These are phyloP conservation scores for Sarocladiaceae sp. DNA, from an alignment of 2,329 filamentous ascomycete species.

Conservation along the genomic window DNA sequence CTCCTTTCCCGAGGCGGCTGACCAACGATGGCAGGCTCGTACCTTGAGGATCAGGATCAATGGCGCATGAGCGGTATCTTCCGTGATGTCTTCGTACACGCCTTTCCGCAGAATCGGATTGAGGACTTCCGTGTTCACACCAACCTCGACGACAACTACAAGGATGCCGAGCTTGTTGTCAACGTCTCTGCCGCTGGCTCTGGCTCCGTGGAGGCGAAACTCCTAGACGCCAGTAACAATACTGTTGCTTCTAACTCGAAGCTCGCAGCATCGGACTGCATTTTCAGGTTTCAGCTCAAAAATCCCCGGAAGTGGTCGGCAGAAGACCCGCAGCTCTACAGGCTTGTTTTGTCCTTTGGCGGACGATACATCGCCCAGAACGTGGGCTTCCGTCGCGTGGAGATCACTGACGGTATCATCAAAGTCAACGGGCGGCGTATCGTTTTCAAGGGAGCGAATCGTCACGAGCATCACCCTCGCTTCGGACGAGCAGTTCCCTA, in stretches of 20 bases:
- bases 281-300: conserved; percentile 33
- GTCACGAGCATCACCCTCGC: conserved; percentile 63
- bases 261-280: conserved; percentile 26
- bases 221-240: conserved; percentile 26
- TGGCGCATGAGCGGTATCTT: conserved; percentile 67
- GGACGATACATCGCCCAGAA: conserved; percentile 40
- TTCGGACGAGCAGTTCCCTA: conserved; percentile 56
- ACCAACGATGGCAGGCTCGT: conserved; percentile 36
- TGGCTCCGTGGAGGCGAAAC: conserved; percentile 21
- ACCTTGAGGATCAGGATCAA: conserved; percentile 66
- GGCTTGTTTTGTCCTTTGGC: conserved; percentile 31
- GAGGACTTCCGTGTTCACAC: conserved; percentile 53
- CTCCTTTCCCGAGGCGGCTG: neutral
- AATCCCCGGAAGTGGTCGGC: conserved; percentile 56
- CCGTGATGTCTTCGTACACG: conserved; percentile 59
- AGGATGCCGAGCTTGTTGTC: conserved; percentile 44
- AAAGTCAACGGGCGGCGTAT: conserved; percentile 59
- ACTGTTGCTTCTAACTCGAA: conserved; percentile 14
- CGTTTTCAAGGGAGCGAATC: conserved; percentile 61
- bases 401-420: conserved; percentile 55
- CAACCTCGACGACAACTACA: conserved; percentile 46
- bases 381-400: conserved; percentile 58
- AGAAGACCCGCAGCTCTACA: conserved; percentile 59
- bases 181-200: conserved; percentile 15
- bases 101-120: conserved; percentile 49